Conservation (phyloP, 768 basidiomycete species). For the Dacryopinax primogenitus region DNA sequence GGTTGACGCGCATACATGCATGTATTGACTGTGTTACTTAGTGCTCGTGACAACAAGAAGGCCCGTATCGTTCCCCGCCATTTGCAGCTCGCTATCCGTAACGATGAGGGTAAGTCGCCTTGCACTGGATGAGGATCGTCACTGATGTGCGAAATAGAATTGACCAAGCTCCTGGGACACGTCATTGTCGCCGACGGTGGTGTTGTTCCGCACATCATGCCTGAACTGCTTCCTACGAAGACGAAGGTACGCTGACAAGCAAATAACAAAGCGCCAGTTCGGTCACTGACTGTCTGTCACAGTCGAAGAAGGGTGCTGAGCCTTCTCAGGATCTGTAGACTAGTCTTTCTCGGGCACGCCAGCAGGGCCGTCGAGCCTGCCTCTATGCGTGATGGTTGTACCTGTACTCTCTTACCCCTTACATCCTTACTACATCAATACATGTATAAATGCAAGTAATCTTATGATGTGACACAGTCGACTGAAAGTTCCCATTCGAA, state of each 20-base stretch:
- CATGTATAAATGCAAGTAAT: constrained; percentile 3
- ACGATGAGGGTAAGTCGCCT: constrained; percentile 60
- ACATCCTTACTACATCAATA: neutral
- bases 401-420: neutral
- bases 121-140: neutral
- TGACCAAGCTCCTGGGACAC: constrained; percentile 72
- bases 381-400: neutral
- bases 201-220: constrained; percentile 72
- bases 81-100: constrained; percentile 81
- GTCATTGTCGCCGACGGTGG: constrained; percentile 88
- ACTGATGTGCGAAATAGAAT: constrained; percentile 27
- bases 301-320: neutral
- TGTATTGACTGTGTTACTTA: constrained; percentile 33
- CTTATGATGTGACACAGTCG: neutral
- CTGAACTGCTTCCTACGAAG: constrained; percentile 43
- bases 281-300: neutral
- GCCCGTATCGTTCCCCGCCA: constrained; percentile 91
- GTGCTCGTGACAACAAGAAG: constrained; percentile 84
- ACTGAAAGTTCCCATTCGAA: too few relatives aligned
- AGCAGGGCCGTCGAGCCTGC: neutral
- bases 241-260: constrained; percentile 23
- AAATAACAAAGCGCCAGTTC: neutral
- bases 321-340: constrained; percentile 5
- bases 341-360: neutral
- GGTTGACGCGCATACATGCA: constrained; percentile 28